Evolutionary conservation across 2,329 filamentous ascomycete genomes (phyloP).

Genomic region (Chaetomiaceae sp.): DNA sequence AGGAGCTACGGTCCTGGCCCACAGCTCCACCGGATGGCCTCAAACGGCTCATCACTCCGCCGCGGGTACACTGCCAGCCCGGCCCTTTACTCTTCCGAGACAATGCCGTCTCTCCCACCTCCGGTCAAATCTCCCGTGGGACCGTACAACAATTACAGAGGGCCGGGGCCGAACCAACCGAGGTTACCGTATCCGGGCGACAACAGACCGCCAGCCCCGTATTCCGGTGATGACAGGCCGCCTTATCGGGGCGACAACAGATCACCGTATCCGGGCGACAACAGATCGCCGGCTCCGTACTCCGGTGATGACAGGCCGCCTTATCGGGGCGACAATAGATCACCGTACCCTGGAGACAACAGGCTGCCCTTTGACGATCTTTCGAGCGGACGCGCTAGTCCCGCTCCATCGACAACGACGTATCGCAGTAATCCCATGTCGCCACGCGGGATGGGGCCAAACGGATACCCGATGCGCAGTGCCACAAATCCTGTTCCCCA

Average conservation of each 20-base stretch:
- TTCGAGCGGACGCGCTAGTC: slow-evolving; percentile 28
- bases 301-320: neutral
- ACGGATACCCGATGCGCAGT: slow-evolving; percentile 26
- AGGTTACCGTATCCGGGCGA: slow-evolving; percentile 9
- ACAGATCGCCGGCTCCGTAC: neutral
- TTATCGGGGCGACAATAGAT: neutral
- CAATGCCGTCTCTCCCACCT: slow-evolving; percentile 28
- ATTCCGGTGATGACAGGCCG: neutral
- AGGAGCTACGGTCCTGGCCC: slow-evolving; percentile 25
- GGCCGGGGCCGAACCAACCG: slow-evolving; percentile 13
- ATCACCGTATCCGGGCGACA: slow-evolving; percentile 1
- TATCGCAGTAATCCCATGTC: slow-evolving; percentile 23
- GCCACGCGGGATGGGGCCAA: slow-evolving; percentile 23
- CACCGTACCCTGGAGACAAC: neutral
- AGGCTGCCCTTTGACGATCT: slow-evolving; percentile 22
- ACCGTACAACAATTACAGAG: slow-evolving; percentile 19
- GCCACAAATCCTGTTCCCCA: slow-evolving; percentile 25
- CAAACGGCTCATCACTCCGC: slow-evolving; percentile 26
- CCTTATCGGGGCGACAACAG: neutral
- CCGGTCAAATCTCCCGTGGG: slow-evolving; percentile 26
- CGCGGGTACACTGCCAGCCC: slow-evolving; percentile 27
- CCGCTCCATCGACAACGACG: slow-evolving; percentile 31
- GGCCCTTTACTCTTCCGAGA: slow-evolving; percentile 26
- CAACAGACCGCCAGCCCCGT: neutral
- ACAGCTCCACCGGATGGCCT: slow-evolving; percentile 27